Base-by-base conservation (phyloP, 495 filamentous ascomycete genomes). In the Chaetomium tenue region DNA sequence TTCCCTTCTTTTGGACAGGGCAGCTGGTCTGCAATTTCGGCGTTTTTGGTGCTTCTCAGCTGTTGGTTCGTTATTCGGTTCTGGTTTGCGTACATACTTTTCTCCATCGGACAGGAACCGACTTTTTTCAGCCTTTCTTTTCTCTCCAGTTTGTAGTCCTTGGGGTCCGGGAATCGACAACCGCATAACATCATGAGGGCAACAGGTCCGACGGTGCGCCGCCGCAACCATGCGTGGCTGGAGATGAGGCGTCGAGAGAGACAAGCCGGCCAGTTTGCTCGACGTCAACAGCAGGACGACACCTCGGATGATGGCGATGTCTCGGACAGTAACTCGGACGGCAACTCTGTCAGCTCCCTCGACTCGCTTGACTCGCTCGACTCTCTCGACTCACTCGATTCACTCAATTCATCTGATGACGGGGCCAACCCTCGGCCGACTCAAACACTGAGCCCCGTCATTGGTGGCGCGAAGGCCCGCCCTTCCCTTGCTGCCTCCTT, bases 171-270 rank as follows among this genome's bases (percentile, higher is more conserved):
- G 5, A 11, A 58, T 20, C 37, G 40, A 58, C 40, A 1, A 15
- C 23, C n/a, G 23, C 25, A 7, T 4, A 6, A 3, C 60, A 64
- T 16, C 50, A 70, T 70, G 68, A 65, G 61, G 53, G 60, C 50
- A 13, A 67, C 68, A 23, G 61, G 51, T 42, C 68, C 68, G 28
- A 37, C 52, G n/a, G 15, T 48, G 13, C 68, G 68, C 58, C 56
- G 65, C 48, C 65, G 65, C 39, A 70, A 65, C 61, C 52, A 64
- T 64, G 68, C 65, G 16, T 58, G 61, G 62, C 58, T 64, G 51
- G 40, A 68, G 44, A 68, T 67, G 65, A 65, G 65, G 22, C 46
- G 58, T 9, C 58, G 58, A 7, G 44, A 58, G 8, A 66, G 53
- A 37, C 57, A 60, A 40, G 15, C 50, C 9, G 22, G n/a, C 3